A percentile compares a stretch with the other conserved stretches of the same genome.
Conservation (phyloP, 2,329 filamentous ascomycete species). For the Phialemoniopsis sp. region DNA sequence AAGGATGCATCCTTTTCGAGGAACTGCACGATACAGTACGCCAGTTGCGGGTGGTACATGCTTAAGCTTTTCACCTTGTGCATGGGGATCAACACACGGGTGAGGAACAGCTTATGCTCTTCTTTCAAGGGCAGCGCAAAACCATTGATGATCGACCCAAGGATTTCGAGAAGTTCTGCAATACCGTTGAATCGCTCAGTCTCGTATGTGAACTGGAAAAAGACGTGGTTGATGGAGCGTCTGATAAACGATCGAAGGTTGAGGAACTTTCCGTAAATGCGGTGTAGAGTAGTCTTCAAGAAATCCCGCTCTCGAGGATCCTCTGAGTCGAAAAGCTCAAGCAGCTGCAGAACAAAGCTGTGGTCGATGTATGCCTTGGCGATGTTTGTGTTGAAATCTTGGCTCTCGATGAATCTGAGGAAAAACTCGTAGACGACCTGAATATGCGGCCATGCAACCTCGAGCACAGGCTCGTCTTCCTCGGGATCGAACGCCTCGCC, state of each 20-base stretch:
- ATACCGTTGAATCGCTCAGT: constrained; percentile 98
- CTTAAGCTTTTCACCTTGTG: constrained; percentile 99
- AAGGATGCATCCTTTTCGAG: constrained; percentile 95
- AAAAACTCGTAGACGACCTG: constrained; percentile 99
- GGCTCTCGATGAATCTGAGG: constrained; percentile 96
- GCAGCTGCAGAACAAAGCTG: constrained; percentile 89
- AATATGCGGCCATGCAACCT: constrained; percentile 98
- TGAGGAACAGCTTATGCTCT: constrained; percentile 97
- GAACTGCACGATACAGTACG: constrained; percentile 98
- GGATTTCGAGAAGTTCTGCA: constrained; percentile 90
- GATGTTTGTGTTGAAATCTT: constrained; percentile 99
- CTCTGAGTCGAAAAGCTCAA: constrained; percentile 98
- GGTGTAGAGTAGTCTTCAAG: constrained; percentile 93
- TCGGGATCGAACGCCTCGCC: constrained; percentile 98
- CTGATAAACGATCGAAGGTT: constrained; percentile 96
- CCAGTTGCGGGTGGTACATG: constrained; percentile 99
- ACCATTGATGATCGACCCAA: constrained; percentile 98
- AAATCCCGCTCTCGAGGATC: constrained; percentile 96
- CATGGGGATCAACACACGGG: constrained; percentile 83
- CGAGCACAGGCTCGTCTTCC: constrained; percentile 95
- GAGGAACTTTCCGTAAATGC: constrained; percentile 98
- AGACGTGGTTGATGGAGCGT: constrained; percentile 99
- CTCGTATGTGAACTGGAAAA: constrained; percentile 99
- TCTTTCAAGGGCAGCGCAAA: constrained; percentile 96
- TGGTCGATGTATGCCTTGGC: constrained; percentile 99